Evolutionary conservation across 2,329 filamentous ascomycete species (phyloP).

Genomic region (Scytalidium sp.): DNA sequence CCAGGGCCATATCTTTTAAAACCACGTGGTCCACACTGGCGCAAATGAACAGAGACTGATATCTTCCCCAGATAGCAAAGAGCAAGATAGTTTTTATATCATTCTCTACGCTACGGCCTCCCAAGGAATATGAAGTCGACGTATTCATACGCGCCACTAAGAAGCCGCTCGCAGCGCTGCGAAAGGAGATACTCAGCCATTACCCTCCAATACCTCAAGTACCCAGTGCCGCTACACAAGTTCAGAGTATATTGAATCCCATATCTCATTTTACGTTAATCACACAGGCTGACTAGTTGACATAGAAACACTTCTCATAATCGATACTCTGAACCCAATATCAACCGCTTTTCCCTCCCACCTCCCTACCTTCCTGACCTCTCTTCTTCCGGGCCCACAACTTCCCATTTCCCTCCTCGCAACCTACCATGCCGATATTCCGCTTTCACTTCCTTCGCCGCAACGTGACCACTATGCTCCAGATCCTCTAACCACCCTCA

Average conservation of each 20-base stretch:
- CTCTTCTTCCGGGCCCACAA: slow-evolving; percentile 60
- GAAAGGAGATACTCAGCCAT: slow-evolving; percentile 56
- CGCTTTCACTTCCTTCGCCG: slow-evolving; percentile 44
- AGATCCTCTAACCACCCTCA: slow-evolving; percentile 67
- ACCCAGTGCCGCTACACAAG: slow-evolving; percentile 6
- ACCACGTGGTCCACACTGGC: too few relatives aligned
- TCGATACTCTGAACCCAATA: slow-evolving; percentile 77
- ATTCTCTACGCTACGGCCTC: slow-evolving; percentile 67
- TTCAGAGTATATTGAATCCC: slow-evolving; percentile 35
- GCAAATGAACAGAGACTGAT: background rate
- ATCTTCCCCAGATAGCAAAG: slow-evolving; percentile 50
- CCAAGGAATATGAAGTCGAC: slow-evolving; percentile 57
- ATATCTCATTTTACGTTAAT: background rate
- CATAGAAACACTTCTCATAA: slow-evolving; percentile 68
- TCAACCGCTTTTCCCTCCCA: slow-evolving; percentile 49
- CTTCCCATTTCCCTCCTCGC: slow-evolving; percentile 65
- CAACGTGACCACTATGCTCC: slow-evolving; percentile 57
- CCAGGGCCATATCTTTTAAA: background rate
- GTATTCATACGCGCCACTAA: slow-evolving; percentile 62
- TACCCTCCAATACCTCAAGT: slow-evolving; percentile 16
- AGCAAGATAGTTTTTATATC: slow-evolving; percentile 73
- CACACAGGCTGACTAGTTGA: slow-evolving; percentile 1
- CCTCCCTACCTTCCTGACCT: slow-evolving; percentile 67
- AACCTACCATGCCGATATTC: slow-evolving; percentile 80
- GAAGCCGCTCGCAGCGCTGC: slow-evolving; percentile 54